phyloP scores from a whole-genome alignment of 768 basidiomycete genomes.

The Megacollybia marginata region DNA sequence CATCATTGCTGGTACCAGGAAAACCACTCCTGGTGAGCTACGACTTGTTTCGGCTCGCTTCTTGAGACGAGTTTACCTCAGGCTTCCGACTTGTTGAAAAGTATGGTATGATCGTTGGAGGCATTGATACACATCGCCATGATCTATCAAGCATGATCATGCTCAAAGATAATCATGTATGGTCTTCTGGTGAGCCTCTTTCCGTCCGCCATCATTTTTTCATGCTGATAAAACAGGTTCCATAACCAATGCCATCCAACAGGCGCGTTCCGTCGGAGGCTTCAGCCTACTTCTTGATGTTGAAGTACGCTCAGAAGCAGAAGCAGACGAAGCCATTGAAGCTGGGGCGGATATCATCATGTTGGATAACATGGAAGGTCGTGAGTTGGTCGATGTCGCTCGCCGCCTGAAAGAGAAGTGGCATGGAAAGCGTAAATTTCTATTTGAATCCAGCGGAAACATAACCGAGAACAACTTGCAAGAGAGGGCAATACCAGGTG shows the following conservation, averaged over 20 bases:
- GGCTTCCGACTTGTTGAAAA: conserved; percentile 97
- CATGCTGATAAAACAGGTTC: conserved; percentile 48
- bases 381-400: conserved; percentile 60
- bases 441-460: conserved; percentile 92
- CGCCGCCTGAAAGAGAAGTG: conserved; percentile 70
- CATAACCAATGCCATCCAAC: conserved; percentile 79
- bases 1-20: conserved; percentile 89
- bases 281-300: conserved; percentile 91
- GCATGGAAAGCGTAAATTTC: conserved; percentile 73
- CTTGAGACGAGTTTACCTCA: conserved; percentile 13
- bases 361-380: conserved; percentile 90
- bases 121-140: conserved; percentile 91
- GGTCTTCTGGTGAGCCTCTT: conserved; percentile 72
- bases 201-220: background rate
- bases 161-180: conserved; percentile 99
- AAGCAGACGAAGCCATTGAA: conserved; percentile 95
- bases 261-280: conserved; percentile 85
- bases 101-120: conserved; percentile 97
- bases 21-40: conserved; percentile 83
- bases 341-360: conserved; percentile 94
- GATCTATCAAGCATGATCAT: conserved; percentile 99
- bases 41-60: background rate
- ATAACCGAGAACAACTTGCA: conserved; percentile 85
- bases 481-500: conserved; percentile 78
- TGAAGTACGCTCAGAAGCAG: conserved; percentile 81